Conservation (phyloP, 208 protist species). For the Naegleria lovaniensis region DNA sequence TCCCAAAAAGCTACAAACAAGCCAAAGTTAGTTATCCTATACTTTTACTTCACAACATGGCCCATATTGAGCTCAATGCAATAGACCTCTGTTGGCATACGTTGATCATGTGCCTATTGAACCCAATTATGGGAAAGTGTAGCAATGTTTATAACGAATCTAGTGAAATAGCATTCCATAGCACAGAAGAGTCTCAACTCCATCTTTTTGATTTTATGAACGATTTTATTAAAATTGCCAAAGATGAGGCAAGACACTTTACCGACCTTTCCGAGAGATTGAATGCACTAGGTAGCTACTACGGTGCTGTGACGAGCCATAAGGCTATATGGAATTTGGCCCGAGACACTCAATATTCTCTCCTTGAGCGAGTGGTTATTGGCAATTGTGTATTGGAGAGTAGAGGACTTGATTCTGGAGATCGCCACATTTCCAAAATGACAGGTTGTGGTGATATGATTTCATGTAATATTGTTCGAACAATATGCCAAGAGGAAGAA, state of each 20-base stretch:
- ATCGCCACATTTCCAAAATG: background rate
- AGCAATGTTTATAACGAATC: background rate
- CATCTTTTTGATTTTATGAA: background rate
- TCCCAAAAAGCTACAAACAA: background rate
- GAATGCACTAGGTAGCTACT: background rate
- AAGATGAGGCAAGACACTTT: background rate
- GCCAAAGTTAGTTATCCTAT: background rate
- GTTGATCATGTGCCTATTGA: background rate
- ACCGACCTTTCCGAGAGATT: background rate
- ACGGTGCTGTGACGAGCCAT: background rate
- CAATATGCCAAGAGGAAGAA: background rate
- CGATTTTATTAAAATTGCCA: background rate
- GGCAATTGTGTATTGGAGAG: background rate
- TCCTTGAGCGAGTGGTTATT: background rate
- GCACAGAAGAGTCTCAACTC: background rate
- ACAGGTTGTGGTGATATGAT: background rate
- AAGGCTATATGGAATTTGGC: background rate
- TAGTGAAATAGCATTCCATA: too few species aligned
- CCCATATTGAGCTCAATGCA: constrained; percentile 12
- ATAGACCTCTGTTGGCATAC: constrained; percentile 7
- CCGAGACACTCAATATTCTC: background rate
- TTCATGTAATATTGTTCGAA: background rate
- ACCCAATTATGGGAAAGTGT: background rate
- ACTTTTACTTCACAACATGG: background rate
- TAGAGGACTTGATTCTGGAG: background rate